These are phyloP conservation scores for Rhizopogon sp. DNA, from an alignment of 768 basidiomycete genomes.

Conservation along the genomic window DNA sequence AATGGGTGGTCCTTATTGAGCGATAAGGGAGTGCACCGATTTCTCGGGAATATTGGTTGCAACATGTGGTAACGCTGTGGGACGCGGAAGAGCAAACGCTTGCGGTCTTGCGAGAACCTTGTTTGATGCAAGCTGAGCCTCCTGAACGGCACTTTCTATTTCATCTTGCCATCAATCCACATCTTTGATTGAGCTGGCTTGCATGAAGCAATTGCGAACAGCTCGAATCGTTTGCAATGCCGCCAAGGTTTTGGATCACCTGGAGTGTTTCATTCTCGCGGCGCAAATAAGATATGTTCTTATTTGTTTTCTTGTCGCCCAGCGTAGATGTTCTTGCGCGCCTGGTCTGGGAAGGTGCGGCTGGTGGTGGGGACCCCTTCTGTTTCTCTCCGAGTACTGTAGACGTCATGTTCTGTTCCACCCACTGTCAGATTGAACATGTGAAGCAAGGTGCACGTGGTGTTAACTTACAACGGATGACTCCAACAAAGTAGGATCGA, in stretches of 20 bases:
- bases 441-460: not conserved
- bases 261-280: slow-evolving; percentile 77
- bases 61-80: slow-evolving; percentile 30
- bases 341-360: slow-evolving; percentile 15
- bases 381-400: slow-evolving; percentile 9
- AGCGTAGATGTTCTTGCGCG: slow-evolving; percentile 6
- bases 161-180: slow-evolving; percentile 59
- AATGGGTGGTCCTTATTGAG: slow-evolving; percentile 44
- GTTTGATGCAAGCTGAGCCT: slow-evolving; percentile 45
- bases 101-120: slow-evolving; percentile 36
- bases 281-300: slow-evolving; percentile 73
- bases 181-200: slow-evolving; percentile 48
- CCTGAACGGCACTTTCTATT: slow-evolving; percentile 49
- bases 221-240: slow-evolving; percentile 58
- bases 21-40: slow-evolving; percentile 45
- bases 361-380: slow-evolving; percentile 2
- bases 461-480: not conserved
- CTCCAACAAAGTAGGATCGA: not conserved
- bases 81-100: slow-evolving; percentile 5
- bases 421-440: not conserved
- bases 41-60: slow-evolving; percentile 45
- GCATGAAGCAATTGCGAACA: slow-evolving; percentile 53
- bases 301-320: slow-evolving; percentile 28
- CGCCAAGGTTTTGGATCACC: slow-evolving; percentile 60
- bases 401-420: not conserved